Evolutionary conservation across 164 flowering plant species (phyloP), one percentile per base, ranked within the genome.

Genomic region (Liquidambar formosana): DNA sequence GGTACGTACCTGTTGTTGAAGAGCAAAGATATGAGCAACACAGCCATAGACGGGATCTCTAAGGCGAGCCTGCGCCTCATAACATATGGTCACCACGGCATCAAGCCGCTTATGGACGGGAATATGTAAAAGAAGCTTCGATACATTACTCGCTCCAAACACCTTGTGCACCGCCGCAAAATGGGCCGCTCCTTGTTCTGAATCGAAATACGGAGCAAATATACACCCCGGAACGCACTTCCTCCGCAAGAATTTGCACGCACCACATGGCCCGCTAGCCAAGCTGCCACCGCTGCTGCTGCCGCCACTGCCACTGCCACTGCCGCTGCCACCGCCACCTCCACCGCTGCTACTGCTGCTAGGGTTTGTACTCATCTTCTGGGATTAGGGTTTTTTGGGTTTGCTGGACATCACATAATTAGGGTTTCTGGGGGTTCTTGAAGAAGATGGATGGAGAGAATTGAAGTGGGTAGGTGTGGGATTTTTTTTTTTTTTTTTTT

Each of bases 101-200:
- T 94, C 98, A 21, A 86, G 83, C 27, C 98, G 85, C 75, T 82
- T 83, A 61, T 88, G 89, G 5, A 77, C 81, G 3, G 96, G 97
- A 25, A 94, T 82, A 18, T 92, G 92, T 0, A 83, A 69, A 28
- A 94, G 86, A 9, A 94, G 86, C 86, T 94, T 94, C 0, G 98
- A 92, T 5, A 92, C 94, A 48, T 94, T 94, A 71, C 98, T 94
- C 1, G 98, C 98, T 4, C 98, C 98, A 54, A 94, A 94, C 61
- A 94, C 97, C 83, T 92, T 94, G 71, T 94, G 98, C 38, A 94
- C 98, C 18, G 97, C 94, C 5, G 98, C 98, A 58, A 94, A 94
- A 61, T 94, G 91, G 1, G 89, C 86, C 8, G 98, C 88, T 14
- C 98, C 98, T 80, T 94, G 95, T 67, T 94, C 98, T 15, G 98